phyloP scores from a whole-genome alignment of 768 basidiomycete genomes.

The Hericium coralloides region DNA sequence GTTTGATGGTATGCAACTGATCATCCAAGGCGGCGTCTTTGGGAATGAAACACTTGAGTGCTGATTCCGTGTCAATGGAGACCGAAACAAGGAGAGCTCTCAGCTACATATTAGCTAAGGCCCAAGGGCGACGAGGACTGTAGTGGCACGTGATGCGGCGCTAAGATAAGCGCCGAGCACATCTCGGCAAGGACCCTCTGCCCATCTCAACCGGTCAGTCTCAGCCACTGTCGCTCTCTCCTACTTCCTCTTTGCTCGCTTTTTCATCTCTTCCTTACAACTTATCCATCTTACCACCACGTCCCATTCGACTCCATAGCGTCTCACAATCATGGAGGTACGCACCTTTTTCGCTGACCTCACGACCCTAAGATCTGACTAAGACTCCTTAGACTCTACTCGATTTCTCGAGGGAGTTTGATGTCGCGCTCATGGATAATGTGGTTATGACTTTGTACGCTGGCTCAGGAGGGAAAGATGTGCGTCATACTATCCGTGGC shows the following conservation, averaged over 20 bases:
- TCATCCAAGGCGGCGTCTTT: too few relatives aligned
- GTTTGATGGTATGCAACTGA: too few relatives aligned
- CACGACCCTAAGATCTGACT: constrained; percentile 6
- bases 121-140: neutral
- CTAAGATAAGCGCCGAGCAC: neutral
- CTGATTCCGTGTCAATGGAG: too few relatives aligned
- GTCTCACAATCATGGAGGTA: constrained; percentile 9
- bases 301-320: neutral
- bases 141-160: neutral
- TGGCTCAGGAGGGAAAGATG: constrained; percentile 68
- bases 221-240: neutral
- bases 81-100: neutral
- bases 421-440: constrained; percentile 87
- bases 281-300: neutral
- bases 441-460: constrained; percentile 91
- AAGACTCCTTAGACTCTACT: constrained; percentile 56
- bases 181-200: neutral
- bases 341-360: neutral
- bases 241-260: neutral
- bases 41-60: too few relatives aligned
- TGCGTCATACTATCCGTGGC: constrained; percentile 28
- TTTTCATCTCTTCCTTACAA: neutral
- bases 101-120: neutral
- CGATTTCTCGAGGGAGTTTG: constrained; percentile 91
- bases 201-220: neutral